These are phyloP conservation scores for Fusarium nisikadoi DNA, from an alignment of 2,329 filamentous ascomycete species.

Conservation along the genomic window DNA sequence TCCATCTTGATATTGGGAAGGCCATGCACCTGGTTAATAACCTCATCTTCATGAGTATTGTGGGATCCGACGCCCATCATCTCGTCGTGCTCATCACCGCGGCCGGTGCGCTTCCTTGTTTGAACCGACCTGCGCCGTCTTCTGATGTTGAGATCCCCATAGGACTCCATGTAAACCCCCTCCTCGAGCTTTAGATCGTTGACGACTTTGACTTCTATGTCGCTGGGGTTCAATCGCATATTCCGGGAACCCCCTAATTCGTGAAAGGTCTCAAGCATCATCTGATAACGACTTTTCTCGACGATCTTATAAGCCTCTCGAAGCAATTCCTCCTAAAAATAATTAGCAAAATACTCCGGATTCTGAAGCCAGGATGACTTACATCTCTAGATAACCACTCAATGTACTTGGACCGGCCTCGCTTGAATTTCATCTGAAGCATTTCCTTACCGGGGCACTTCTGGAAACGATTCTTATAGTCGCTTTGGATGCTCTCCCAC, in stretches of 20 bases:
- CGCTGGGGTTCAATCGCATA: conserved; percentile 60
- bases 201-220: conserved; percentile 62
- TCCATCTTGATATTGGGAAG: conserved; percentile 42
- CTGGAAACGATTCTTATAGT: conserved; percentile 52
- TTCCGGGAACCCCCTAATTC: conserved; percentile 61
- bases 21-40: conserved; percentile 49
- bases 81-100: conserved; percentile 50
- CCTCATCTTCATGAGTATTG: conserved; percentile 48
- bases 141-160: conserved; percentile 50
- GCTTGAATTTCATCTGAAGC: conserved; percentile 67
- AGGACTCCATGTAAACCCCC: conserved; percentile 53
- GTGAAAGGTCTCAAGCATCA: conserved; percentile 57
- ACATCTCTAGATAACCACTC: conserved; percentile 63
- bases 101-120: conserved; percentile 42
- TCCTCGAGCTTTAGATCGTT: conserved; percentile 55
- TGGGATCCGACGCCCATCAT: conserved; percentile 52
- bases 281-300: conserved; percentile 57
- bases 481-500: conserved; percentile 64
- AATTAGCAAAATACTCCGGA: conserved; percentile 10
- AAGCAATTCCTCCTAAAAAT: conserved; percentile 53
- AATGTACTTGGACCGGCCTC: conserved; percentile 60
- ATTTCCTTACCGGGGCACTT: conserved; percentile 58
- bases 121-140: conserved; percentile 56
- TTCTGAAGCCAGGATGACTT: conserved; percentile 42
- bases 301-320: conserved; percentile 53